Percentiles rank a stretch among this genome's conserved stretches.
These are phyloP conservation scores for Carex arenaria DNA, from an alignment of 202 grass and related monocot genomes.

Conservation along the genomic window DNA sequence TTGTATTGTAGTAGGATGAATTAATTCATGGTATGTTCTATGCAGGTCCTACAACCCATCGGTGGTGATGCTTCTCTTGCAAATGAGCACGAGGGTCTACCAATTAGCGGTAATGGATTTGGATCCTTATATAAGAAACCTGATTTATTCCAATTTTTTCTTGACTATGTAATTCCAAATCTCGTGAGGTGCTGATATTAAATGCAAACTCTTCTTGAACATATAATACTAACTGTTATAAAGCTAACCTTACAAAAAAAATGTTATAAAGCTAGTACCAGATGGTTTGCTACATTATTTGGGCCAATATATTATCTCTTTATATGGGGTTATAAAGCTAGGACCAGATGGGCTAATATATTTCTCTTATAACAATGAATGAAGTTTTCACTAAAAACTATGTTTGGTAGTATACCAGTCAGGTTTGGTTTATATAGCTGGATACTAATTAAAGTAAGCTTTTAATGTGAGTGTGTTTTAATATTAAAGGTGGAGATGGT, in stretches of 20 bases:
- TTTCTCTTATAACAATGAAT: background rate
- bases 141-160: constrained; percentile 4
- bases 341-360: background rate
- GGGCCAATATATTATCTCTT: background rate
- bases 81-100: constrained; percentile 32
- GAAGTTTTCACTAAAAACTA: background rate
- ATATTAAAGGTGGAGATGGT: background rate
- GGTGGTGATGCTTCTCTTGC: constrained; percentile 19
- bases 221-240: background rate
- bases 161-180: background rate
- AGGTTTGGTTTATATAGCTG: background rate
- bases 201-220: background rate
- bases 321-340: background rate
- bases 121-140: constrained; percentile 1
- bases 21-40: constrained; percentile 21
- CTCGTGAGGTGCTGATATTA: background rate
- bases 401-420: background rate
- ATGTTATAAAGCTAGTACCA: background rate
- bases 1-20: constrained; percentile 35
- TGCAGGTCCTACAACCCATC: constrained; percentile 8
- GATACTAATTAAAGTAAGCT: background rate
- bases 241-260: background rate
- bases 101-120: constrained; percentile 41
- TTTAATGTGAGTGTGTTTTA: background rate
- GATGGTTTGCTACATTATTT: background rate